These are phyloP conservation scores for Carex kokanica DNA, from an alignment of 176 grass and related monocot species.

Conservation along the genomic window DNA sequence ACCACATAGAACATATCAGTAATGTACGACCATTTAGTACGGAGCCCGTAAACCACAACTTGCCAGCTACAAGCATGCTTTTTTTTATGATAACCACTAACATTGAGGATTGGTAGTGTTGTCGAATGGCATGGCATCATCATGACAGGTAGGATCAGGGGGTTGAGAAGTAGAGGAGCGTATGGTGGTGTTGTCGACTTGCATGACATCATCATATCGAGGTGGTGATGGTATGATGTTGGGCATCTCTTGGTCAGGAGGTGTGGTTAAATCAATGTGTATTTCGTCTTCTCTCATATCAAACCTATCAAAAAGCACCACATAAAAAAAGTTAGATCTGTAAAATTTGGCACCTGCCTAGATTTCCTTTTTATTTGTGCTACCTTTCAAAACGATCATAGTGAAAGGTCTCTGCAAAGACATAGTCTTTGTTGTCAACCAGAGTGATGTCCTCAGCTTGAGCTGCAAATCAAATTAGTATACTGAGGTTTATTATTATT, in stretches of 20 bases:
- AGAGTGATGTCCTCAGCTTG: conserved; percentile 67
- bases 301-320: conserved; percentile 44
- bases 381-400: conserved; percentile 88
- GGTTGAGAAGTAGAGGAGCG: conserved; percentile 29
- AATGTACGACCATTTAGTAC: not conserved
- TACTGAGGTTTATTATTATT: not conserved
- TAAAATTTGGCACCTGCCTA: conserved; percentile 11
- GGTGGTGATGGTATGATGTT: conserved; percentile 50
- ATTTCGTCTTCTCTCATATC: conserved; percentile 85
- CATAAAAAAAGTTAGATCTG: conserved; percentile 7
- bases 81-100: not conserved
- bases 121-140: not conserved
- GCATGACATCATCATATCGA: conserved; percentile 39
- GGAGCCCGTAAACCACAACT: not conserved
- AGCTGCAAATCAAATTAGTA: conserved; percentile 40
- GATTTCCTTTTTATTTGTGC: conserved; percentile 4
- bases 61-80: not conserved
- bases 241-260: conserved; percentile 39
- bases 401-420: conserved; percentile 40
- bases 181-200: conserved; percentile 14
- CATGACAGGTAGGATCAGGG: conserved; percentile 37
- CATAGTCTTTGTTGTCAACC: conserved; percentile 50
- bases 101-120: not conserved
- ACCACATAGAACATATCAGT: not conserved
- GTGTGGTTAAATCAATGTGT: conserved; percentile 49